These are phyloP conservation scores for Parastagonospora nodorum DNA, from an alignment of 2,329 filamentous ascomycete genomes.

Conservation along the genomic window DNA sequence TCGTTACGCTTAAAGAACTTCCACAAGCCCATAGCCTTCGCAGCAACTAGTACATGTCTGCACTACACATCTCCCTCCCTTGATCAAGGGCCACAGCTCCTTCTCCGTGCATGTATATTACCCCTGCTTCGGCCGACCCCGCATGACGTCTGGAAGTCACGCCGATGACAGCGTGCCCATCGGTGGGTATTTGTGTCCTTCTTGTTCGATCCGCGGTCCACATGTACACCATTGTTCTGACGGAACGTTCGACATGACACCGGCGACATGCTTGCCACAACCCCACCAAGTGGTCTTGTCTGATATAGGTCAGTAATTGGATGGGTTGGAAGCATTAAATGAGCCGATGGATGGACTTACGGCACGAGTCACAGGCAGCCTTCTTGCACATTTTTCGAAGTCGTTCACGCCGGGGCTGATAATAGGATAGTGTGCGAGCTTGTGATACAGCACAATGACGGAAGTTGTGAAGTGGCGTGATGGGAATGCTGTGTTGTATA, in stretches of 20 bases:
- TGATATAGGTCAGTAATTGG: conserved; percentile 5
- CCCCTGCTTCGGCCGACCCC: background rate
- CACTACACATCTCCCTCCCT: background rate
- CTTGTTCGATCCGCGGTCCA: conserved; percentile 64
- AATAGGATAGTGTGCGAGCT: background rate
- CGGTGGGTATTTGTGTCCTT: conserved; percentile 68
- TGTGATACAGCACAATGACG: background rate
- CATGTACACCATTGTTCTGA: conserved; percentile 68
- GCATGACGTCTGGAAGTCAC: conserved; percentile 26
- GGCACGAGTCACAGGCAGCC: conserved; percentile 65
- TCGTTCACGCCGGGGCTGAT: background rate
- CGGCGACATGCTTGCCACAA: conserved; percentile 65
- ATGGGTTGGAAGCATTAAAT: background rate
- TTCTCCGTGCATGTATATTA: no score
- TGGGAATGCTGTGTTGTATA: no score
- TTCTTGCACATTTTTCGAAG: conserved; percentile 67
- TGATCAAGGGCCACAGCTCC: background rate
- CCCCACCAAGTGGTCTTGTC: conserved; percentile 69
- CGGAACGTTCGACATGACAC: conserved; percentile 66
- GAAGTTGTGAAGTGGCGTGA: background rate
- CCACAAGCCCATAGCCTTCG: background rate
- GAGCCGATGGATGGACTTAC: conserved; percentile 52
- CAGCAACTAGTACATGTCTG: background rate
- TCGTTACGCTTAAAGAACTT: background rate
- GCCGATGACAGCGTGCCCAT: conserved; percentile 54